A percentile compares a stretch with the other conserved stretches of the same genome.
These are phyloP conservation scores for Penicillium sp. DNA, from an alignment of 2,329 filamentous ascomycete genomes.

Conservation along the genomic window DNA sequence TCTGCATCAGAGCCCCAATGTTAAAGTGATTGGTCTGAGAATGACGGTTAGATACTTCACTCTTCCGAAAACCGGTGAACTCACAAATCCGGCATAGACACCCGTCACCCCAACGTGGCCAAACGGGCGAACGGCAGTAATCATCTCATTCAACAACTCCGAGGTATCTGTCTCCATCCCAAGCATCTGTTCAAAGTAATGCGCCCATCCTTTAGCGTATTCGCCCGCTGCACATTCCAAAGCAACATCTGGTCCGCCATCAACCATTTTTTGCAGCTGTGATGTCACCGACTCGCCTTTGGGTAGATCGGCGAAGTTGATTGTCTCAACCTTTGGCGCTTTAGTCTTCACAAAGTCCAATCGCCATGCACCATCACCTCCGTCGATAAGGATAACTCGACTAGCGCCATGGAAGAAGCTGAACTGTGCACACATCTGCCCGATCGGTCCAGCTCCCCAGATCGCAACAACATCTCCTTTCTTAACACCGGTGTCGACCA, in stretches of 20 bases:
- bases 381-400: conserved; percentile 71
- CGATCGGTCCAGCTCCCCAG: conserved; percentile 80
- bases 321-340: conserved; percentile 56
- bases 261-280: conserved; percentile 63
- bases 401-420: conserved; percentile 62
- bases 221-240: conserved; percentile 61
- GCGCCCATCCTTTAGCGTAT: conserved; percentile 54
- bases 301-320: conserved; percentile 61
- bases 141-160: conserved; percentile 50
- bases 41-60: not conserved
- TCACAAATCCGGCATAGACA: conserved; percentile 53
- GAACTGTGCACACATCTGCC: conserved; percentile 65
- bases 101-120: conserved; percentile 69
- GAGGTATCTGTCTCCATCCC: conserved; percentile 78
- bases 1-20: conserved; percentile 75
- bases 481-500: conserved; percentile 75
- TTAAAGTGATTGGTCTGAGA: conserved; percentile 68
- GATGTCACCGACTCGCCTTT: conserved; percentile 58
- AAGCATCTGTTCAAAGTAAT: conserved; percentile 51
- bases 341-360: conserved; percentile 59
- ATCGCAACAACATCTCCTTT: conserved; percentile 68
- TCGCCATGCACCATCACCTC: conserved; percentile 53
- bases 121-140: conserved; percentile 47
- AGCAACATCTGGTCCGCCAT: conserved; percentile 64
- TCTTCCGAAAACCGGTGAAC: conserved; percentile 19